Conservation (phyloP, 2,329 filamentous ascomycete species). For the Cercospora janseana region DNA sequence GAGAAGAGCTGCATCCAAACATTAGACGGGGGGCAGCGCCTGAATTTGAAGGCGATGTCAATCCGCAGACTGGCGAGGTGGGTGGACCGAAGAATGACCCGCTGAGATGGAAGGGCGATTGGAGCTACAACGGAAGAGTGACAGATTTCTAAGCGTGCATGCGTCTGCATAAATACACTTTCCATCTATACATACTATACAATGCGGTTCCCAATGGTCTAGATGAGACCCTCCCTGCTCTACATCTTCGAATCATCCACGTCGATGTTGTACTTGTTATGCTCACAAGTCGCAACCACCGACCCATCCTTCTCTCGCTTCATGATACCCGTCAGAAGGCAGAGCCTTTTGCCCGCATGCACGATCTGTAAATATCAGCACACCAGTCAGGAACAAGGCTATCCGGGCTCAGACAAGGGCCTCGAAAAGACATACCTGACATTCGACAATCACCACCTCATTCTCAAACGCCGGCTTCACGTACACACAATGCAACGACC, state of each 20-base stretch:
- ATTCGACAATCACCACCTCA: slow-evolving; percentile 26
- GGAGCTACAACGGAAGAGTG: slow-evolving; percentile 92
- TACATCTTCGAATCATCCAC: slow-evolving; percentile 24
- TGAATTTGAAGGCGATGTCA: slow-evolving; percentile 88
- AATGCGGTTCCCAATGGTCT: no score
- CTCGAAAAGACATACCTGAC: slow-evolving; percentile 23
- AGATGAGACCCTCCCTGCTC: no score
- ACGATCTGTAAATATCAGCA: slow-evolving; percentile 26
- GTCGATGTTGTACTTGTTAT: slow-evolving; percentile 31
- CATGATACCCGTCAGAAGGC: slow-evolving; percentile 27
- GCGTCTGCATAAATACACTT: background rate
- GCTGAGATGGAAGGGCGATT: slow-evolving; percentile 77
- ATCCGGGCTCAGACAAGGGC: background rate
- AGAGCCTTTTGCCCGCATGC: slow-evolving; percentile 28
- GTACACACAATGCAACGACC: slow-evolving; percentile 26
- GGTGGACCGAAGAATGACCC: slow-evolving; percentile 98
- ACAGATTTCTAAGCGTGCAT: slow-evolving; percentile 71
- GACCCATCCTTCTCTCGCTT: slow-evolving; percentile 29
- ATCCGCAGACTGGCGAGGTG: slow-evolving; percentile 91
- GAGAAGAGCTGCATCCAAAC: slow-evolving; percentile 67
- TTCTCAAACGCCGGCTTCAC: slow-evolving; percentile 28
- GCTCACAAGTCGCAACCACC: slow-evolving; percentile 29
- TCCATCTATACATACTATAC: slow-evolving; percentile 8
- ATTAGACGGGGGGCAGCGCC: slow-evolving; percentile 74
- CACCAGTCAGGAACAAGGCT: slow-evolving; percentile 5